phyloP scores from a whole-genome alignment of 2,329 filamentous ascomycete species.

The Ophiostoma ips region DNA sequence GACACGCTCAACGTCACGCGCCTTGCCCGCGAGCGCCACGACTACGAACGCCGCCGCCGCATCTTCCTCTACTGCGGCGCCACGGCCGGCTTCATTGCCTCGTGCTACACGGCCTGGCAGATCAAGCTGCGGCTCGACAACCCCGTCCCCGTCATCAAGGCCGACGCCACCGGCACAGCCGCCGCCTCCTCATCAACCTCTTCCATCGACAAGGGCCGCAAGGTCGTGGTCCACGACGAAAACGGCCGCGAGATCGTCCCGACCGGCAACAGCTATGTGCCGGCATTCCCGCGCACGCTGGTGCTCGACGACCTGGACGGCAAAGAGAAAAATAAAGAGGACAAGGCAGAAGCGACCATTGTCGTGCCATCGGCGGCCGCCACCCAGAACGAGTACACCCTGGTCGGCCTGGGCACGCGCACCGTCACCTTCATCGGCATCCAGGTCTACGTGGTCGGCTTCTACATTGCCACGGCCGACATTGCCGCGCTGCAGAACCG shows the following conservation, averaged over 20 bases:
- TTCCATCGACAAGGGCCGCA: constrained; percentile 33
- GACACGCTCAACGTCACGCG: constrained; percentile 37
- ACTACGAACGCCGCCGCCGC: constrained; percentile 37
- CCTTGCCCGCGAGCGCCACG: constrained; percentile 30
- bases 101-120: constrained; percentile 38
- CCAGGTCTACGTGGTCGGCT: constrained; percentile 86
- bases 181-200: constrained; percentile 22
- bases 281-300: constrained; percentile 63
- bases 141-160: constrained; percentile 21
- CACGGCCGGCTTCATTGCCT: constrained; percentile 34
- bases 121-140: constrained; percentile 26
- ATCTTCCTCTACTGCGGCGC: constrained; percentile 38
- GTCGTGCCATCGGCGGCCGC: background rate
- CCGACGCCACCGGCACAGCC: constrained; percentile 29
- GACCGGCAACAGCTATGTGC: constrained; percentile 69
- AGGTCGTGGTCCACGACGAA: constrained; percentile 50
- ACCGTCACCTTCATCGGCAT: constrained; percentile 82
- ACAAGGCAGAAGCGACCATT: background rate
- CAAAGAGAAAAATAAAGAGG: background rate
- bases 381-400: constrained; percentile 55
- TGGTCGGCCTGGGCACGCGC: constrained; percentile 76
- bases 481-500: constrained; percentile 66
- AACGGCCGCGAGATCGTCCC: constrained; percentile 61
- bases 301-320: constrained; percentile 32
- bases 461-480: constrained; percentile 78